Conservation (phyloP, 169 alveolate genomes). For the Cyclospora cayetanensis region DNA sequence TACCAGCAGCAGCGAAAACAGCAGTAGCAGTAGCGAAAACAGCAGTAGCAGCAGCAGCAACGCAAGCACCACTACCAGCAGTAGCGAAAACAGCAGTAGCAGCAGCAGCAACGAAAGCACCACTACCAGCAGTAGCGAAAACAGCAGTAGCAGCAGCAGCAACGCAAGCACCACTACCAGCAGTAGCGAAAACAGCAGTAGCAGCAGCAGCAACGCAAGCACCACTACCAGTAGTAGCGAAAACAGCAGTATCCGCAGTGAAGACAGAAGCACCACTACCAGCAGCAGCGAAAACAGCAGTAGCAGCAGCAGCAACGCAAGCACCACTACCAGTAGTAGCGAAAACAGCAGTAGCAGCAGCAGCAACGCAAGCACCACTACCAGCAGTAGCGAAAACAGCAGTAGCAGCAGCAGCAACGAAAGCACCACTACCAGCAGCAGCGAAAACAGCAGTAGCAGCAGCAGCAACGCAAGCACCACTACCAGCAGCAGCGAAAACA, state of each 20-base stretch:
- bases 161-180: background rate
- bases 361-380: background rate
- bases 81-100: background rate
- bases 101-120: too few relatives aligned
- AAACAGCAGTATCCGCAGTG: background rate
- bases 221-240: background rate
- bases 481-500: too few relatives aligned
- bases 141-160: background rate
- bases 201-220: background rate
- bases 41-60: too few relatives aligned
- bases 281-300: background rate
- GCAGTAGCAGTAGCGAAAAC: background rate
- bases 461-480: constrained; percentile 13
- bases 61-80: too few relatives aligned
- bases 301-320: too few relatives aligned
- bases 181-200: background rate
- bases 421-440: background rate
- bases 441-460: background rate
- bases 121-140: background rate
- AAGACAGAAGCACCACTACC: background rate
- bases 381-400: background rate
- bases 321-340: too few relatives aligned
- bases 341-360: background rate
- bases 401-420: background rate
- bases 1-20: background rate